Evolutionary conservation across 768 basidiomycete genomes (phyloP).

Genomic region (Leccinum obscurum): DNA sequence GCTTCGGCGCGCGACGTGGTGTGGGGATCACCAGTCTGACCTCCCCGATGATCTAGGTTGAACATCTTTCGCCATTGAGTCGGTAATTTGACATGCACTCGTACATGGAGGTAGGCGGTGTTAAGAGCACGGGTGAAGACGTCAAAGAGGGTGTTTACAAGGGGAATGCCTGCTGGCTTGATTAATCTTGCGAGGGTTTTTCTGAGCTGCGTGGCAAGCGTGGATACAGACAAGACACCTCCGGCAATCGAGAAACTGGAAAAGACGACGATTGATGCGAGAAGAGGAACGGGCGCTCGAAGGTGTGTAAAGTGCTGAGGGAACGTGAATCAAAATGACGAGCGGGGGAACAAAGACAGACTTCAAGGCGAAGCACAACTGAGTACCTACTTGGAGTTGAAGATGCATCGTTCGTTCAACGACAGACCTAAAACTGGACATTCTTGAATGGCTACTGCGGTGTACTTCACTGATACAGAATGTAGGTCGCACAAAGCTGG

Average conservation of each 20-base stretch:
- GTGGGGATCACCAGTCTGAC: slow-evolving; percentile 17
- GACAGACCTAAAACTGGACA: slow-evolving; percentile 10
- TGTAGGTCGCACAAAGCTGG: background rate
- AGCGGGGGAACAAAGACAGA: background rate
- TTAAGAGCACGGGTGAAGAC: slow-evolving; percentile 16
- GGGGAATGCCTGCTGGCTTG: background rate
- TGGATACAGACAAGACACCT: slow-evolving; percentile 1
- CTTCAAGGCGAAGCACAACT: background rate
- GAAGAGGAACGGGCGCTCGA: slow-evolving; percentile 1
- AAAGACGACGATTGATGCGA: slow-evolving; percentile 13
- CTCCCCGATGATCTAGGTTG: background rate
- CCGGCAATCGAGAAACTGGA: slow-evolving; percentile 12
- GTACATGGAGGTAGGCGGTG: slow-evolving; percentile 16
- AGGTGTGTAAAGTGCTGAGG: slow-evolving; percentile 7
- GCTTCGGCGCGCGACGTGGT: slow-evolving; percentile 27
- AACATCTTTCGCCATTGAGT: slow-evolving; percentile 12
- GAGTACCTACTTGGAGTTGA: slow-evolving; percentile 12
- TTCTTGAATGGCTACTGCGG: background rate
- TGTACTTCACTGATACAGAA: background rate
- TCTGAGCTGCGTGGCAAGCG: slow-evolving; percentile 6
- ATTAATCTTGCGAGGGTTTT: slow-evolving; percentile 7
- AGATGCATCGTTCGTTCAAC: slow-evolving; percentile 11
- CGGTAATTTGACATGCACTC: slow-evolving; percentile 12
- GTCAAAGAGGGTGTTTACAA: slow-evolving; percentile 10
- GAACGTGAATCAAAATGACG: background rate